phyloP scores from a whole-genome alignment of 331 rosid species.

The Phaseolus coccineus region DNA sequence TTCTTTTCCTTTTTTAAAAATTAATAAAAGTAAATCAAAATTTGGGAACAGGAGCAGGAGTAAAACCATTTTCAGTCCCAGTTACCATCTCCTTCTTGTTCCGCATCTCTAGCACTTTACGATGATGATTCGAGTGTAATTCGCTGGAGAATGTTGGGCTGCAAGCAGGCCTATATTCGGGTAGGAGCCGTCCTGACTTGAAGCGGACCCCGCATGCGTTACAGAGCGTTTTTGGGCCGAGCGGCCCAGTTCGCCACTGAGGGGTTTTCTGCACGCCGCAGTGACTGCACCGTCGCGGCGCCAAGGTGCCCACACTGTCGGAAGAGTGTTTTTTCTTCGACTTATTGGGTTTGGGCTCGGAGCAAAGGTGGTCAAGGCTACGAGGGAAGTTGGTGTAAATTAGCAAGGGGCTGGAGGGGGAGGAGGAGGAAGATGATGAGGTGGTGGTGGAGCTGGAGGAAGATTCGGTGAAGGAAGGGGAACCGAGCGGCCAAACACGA shows the following conservation, averaged over 20 bases:
- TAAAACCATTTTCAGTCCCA: slow-evolving; percentile 46
- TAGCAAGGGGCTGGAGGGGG: slow-evolving; percentile 59
- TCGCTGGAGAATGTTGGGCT: slow-evolving; percentile 91
- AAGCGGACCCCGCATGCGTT: slow-evolving; percentile 94
- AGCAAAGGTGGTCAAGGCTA: slow-evolving; percentile 43
- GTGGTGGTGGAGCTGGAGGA: slow-evolving; percentile 53
- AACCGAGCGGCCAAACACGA: slow-evolving; percentile 78
- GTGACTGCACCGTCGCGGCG: slow-evolving; percentile 86
- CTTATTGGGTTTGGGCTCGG: slow-evolving; percentile 45
- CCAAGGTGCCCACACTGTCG: slow-evolving; percentile 37
- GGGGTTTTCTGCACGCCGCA: slow-evolving; percentile 98
- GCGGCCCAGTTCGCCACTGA: slow-evolving; percentile 96
- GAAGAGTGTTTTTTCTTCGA: slow-evolving; percentile 49
- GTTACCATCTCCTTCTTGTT: slow-evolving; percentile 64
- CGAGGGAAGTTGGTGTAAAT: slow-evolving; percentile 47
- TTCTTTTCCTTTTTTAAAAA: background rate
- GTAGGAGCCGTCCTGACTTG: slow-evolving; percentile 91
- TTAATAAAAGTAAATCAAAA: slow-evolving; percentile 48
- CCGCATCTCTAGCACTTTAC: slow-evolving; percentile 96
- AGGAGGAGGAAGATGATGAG: slow-evolving; percentile 70
- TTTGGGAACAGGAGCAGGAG: slow-evolving; percentile 52
- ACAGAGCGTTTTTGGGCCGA: slow-evolving; percentile 84
- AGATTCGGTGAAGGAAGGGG: slow-evolving; percentile 59
- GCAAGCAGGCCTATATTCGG: slow-evolving; percentile 95
- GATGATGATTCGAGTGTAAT: slow-evolving; percentile 92